phyloP scores from a whole-genome alignment of 2,329 filamentous ascomycete species.

The Colletotrichum melonis region DNA sequence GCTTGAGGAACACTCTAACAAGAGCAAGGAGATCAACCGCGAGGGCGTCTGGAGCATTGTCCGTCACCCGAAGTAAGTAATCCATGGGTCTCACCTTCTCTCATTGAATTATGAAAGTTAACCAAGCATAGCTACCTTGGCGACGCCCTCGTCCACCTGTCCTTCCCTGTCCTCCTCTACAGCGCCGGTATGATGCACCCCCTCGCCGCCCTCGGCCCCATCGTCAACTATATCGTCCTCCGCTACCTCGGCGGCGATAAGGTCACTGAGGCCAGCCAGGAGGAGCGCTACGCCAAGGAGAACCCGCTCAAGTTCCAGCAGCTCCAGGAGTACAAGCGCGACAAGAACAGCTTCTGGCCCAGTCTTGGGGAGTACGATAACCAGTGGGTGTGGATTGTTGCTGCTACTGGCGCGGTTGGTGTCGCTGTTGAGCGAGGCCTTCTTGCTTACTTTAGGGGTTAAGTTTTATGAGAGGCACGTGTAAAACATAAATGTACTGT shows the following conservation, averaged over 20 bases:
- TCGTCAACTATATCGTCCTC: conserved; percentile 69
- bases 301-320: conserved; percentile 64
- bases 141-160: conserved; percentile 67
- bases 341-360: conserved; percentile 73
- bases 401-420: conserved; percentile 60
- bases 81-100: background rate
- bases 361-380: conserved; percentile 59
- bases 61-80: conserved; percentile 69
- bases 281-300: conserved; percentile 61
- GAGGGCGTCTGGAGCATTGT: conserved; percentile 73
- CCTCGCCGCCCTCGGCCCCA: conserved; percentile 63
- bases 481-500: conserved; percentile 6
- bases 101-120: background rate
- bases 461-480: background rate
- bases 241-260: conserved; percentile 67
- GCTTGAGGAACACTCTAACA: conserved; percentile 56
- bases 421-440: conserved; percentile 54
- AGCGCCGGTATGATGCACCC: conserved; percentile 65
- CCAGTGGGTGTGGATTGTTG: conserved; percentile 66
- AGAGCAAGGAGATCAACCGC: conserved; percentile 52
- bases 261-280: conserved; percentile 63
- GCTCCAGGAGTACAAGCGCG: conserved; percentile 60
- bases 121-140: conserved; percentile 61
- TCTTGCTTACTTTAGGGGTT: conserved; percentile 14
- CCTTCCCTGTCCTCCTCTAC: conserved; percentile 68